Evolutionary conservation across 1,139 yeast genomes (phyloP).

Genomic region (Pichia sp.): DNA sequence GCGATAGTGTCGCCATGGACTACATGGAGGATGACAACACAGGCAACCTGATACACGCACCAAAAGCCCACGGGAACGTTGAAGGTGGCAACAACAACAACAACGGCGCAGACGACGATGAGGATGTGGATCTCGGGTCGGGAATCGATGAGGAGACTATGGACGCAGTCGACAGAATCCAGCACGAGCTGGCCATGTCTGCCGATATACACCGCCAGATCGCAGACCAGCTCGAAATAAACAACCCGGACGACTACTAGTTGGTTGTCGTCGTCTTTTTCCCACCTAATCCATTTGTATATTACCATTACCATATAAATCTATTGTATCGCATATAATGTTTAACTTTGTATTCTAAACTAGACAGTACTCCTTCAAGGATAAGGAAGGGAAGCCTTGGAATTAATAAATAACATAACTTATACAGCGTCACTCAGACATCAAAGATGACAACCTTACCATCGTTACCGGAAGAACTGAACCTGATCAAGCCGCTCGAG

Average conservation of each 20-base stretch:
- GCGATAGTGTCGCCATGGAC: conserved; percentile 8
- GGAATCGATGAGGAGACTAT: conserved; percentile 15
- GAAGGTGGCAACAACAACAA: not conserved
- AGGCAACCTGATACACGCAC: not conserved
- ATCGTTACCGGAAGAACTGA: conserved; percentile 79
- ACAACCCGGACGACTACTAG: conserved; percentile 10
- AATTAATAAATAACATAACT: no score
- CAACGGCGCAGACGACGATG: conserved; percentile 7
- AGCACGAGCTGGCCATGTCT: conserved; percentile 13
- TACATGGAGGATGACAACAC: not conserved
- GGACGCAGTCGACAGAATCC: conserved; percentile 15
- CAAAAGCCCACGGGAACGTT: not conserved
- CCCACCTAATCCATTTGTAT: conserved; percentile 2
- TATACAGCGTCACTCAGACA: conserved; percentile 22
- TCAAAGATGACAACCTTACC: conserved; percentile 78
- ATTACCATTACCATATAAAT: conserved; percentile 1
- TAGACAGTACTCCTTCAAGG: not conserved
- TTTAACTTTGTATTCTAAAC: conserved; percentile 1
- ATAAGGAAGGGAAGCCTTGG: no score
- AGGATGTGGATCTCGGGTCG: conserved; percentile 11
- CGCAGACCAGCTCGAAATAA: conserved; percentile 15
- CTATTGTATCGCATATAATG: not conserved
- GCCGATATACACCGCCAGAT: conserved; percentile 16
- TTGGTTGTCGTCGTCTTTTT: not conserved
- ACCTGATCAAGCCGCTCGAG: conserved; percentile 39